Percentiles rank a stretch among this genome's conserved stretches.
Conservation (phyloP, 2,329 filamentous ascomycete species). For the Apiospora arundinis region DNA sequence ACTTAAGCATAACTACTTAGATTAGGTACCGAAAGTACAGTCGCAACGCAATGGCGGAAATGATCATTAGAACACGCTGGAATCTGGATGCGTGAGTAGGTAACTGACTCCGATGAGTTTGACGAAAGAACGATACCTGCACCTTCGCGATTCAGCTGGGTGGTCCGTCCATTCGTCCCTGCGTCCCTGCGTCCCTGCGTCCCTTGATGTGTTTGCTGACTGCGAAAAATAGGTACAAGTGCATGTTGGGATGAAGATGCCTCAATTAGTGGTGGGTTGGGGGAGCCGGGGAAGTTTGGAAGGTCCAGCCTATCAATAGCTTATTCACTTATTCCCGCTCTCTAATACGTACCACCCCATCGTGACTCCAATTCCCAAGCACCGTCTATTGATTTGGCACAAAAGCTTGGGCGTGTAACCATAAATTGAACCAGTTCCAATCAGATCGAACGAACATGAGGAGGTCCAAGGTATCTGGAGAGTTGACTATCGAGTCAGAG, state of each 20-base stretch:
- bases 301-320: not conserved
- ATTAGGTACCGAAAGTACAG: too few species aligned
- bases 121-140: not conserved
- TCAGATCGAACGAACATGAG: not conserved
- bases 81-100: not conserved
- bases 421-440: too few species aligned
- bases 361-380: not conserved
- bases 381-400: not conserved
- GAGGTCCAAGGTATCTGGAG: not conserved
- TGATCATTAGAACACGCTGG: too few species aligned
- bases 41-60: too few species aligned
- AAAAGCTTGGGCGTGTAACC: constrained; percentile 6
- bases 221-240: not conserved
- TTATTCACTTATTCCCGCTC: not conserved
- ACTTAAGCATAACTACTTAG: too few species aligned
- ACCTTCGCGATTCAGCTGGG: not conserved
- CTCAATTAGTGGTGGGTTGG: constrained; percentile 10
- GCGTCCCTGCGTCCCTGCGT: too few species aligned
- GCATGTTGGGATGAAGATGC: not conserved
- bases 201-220: not conserved
- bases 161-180: not conserved
- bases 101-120: not conserved
- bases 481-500: constrained; percentile 5
- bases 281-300: not conserved
- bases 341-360: too few species aligned